Evolutionary conservation across 2,329 filamentous ascomycete genomes (phyloP).

Genomic region (Arthrobotrys sphaeroides): DNA sequence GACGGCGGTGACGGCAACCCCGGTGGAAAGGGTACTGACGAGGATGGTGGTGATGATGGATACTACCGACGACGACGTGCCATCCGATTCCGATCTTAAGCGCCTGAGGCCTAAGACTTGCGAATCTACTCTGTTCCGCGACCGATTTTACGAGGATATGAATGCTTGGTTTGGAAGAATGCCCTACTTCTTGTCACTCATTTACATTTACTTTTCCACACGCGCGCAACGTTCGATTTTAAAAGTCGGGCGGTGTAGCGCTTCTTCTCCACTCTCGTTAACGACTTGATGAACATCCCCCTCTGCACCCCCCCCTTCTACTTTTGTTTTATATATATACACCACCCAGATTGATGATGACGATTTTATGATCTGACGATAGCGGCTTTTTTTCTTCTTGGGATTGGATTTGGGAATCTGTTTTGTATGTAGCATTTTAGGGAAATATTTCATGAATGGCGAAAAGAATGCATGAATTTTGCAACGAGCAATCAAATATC

Average conservation of each 20-base stretch:
- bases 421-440: conserved; percentile 17
- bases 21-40: not conserved
- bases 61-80: conserved; percentile 5
- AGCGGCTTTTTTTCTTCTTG: not conserved
- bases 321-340: not conserved
- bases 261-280: conserved; percentile 7
- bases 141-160: not conserved
- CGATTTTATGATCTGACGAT: conserved; percentile 12
- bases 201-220: conserved; percentile 2
- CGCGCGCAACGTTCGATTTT: not conserved
- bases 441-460: not conserved
- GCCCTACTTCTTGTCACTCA: conserved; percentile 9
- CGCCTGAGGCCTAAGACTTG: not conserved
- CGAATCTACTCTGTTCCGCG: not conserved
- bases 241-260: not conserved
- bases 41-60: not conserved
- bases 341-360: too few relatives aligned
- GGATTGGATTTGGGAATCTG: not conserved
- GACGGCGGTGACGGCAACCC: not conserved
- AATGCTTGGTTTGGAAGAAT: not conserved
- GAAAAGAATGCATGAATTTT: not conserved
- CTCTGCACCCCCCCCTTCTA: not conserved
- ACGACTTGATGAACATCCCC: not conserved
- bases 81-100: conserved; percentile 9
- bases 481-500: not conserved